Percentiles rank a stretch among this genome's conserved stretches.
Conservation (phyloP, 805 yeast species). For the Candida morakotiae region DNA sequence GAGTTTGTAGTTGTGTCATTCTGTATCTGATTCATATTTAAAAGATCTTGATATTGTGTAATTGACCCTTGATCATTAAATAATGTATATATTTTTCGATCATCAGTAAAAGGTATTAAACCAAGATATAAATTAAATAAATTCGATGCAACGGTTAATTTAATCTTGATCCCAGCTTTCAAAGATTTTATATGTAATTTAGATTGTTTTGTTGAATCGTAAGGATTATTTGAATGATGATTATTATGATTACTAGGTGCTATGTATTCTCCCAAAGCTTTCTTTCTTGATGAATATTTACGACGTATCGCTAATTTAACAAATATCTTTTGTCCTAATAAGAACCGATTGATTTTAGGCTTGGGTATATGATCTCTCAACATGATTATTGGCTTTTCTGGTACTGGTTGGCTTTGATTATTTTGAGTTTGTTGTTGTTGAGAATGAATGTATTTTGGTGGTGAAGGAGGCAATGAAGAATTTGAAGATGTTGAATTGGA, state of each 20-base stretch:
- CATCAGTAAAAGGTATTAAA: slow-evolving; percentile 32
- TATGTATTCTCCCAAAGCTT: too few relatives aligned
- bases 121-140: slow-evolving; percentile 41
- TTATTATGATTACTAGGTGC: background rate
- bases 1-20: slow-evolving; percentile 1
- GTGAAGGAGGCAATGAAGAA: slow-evolving; percentile 3
- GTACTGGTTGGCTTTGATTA: background rate
- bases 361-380: slow-evolving; percentile 5
- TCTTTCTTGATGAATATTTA: slow-evolving; percentile 20
- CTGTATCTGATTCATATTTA: slow-evolving; percentile 7
- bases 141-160: slow-evolving; percentile 44
- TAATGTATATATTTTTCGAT: slow-evolving; percentile 14
- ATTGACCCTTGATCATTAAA: slow-evolving; percentile 6
- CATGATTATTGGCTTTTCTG: background rate
- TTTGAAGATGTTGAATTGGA: background rate
- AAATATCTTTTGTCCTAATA: slow-evolving; percentile 11
- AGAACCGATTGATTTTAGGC: background rate
- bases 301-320: slow-evolving; percentile 32
- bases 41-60: slow-evolving; percentile 6
- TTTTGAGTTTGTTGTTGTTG: background rate
- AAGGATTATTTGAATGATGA: background rate
- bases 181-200: slow-evolving; percentile 41
- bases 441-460: background rate
- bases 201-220: slow-evolving; percentile 11
- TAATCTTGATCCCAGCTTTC: slow-evolving; percentile 48